Base-by-base conservation (phyloP, 495 filamentous ascomycete species). In the Trichoderma virens region DNA sequence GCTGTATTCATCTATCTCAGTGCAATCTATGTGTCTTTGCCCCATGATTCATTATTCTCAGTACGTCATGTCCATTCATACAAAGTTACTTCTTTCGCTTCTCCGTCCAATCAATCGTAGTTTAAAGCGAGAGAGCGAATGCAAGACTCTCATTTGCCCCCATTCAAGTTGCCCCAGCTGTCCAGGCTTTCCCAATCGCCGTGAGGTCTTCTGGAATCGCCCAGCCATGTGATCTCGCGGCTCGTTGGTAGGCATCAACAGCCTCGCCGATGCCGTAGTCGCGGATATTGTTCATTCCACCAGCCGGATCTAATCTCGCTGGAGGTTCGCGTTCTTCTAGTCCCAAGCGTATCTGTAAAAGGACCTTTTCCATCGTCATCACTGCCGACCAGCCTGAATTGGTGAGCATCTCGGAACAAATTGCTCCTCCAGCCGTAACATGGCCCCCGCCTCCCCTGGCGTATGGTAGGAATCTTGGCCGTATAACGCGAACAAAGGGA, bases 401-500 rank as follows among this genome's bases (percentile, higher is more conserved):
- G 2, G 93, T 97, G 39, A 97, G 82, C 7, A 97, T 79, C 74
- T 97, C 89, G 90, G 96, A 92, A 73, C 93, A 97, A 74, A 97
- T 81, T 1, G 92, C 89, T 1, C 93, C 93, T 3, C 93, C 93
- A n/a, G 76, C 70, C 0, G 93, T 96, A 63, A 97, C 88, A 72
- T 97, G 92, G 1, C 93, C 93, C 23, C 93, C 93, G 27, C 93
- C 93, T 13, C 92, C 91, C 5, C 76, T 47, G 51, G 73, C 69
- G 71, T 92, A 91, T 13, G 82, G 76, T 39, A 91, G 74, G 74
- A 96, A 95, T 8, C 88, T 86, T 0, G 93, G 93, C 14, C 89
- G 83, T 63, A 97, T 84, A 8, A 97, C 85, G 2, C 93, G 88
- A 31, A 97, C 82, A 68, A 97, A 96, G 0, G 93, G 93, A 4